phyloP scores from a whole-genome alignment of 2,329 filamentous ascomycete genomes.

The Epichloe coenophiala region DNA sequence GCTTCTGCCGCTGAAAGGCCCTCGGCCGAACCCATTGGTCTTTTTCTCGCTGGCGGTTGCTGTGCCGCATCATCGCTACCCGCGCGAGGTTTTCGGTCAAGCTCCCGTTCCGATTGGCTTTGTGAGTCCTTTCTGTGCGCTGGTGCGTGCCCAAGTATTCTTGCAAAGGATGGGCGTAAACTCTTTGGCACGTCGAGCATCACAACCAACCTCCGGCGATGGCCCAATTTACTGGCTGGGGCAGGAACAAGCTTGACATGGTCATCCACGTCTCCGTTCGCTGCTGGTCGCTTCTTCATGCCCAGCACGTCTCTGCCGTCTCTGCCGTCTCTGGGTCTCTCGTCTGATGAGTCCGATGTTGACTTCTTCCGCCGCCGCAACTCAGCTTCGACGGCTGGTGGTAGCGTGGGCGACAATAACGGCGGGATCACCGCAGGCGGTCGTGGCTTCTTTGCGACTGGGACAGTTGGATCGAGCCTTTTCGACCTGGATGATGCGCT shows the following conservation, averaged over 20 bases:
- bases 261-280: conserved; percentile 19
- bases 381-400: conserved; percentile 33
- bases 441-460: conserved; percentile 24
- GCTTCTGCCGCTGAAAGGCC: conserved; percentile 23
- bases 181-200: conserved; percentile 35
- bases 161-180: conserved; percentile 29
- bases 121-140: conserved; percentile 23
- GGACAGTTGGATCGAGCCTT: conserved; percentile 12
- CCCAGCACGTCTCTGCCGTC: conserved; percentile 7
- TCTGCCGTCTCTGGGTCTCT: conserved; percentile 7
- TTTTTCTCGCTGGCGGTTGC: conserved; percentile 30
- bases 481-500: conserved; percentile 18
- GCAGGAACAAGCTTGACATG: neutral
- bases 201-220: conserved; percentile 25
- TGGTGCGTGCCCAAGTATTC: conserved; percentile 30
- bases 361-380: conserved; percentile 19
- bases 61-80: conserved; percentile 22
- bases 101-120: conserved; percentile 10
- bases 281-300: conserved; percentile 15
- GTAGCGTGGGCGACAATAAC: conserved; percentile 43
- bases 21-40: conserved; percentile 27
- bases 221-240: conserved; percentile 6
- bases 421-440: conserved; percentile 29
- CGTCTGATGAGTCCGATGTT: conserved; percentile 11
- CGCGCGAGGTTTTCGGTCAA: conserved; percentile 21